Percentiles rank a stretch among this genome's conserved stretches.
These are phyloP conservation scores for Cladophialophora psammophila DNA, from an alignment of 2,329 filamentous ascomycete species.

Conservation along the genomic window DNA sequence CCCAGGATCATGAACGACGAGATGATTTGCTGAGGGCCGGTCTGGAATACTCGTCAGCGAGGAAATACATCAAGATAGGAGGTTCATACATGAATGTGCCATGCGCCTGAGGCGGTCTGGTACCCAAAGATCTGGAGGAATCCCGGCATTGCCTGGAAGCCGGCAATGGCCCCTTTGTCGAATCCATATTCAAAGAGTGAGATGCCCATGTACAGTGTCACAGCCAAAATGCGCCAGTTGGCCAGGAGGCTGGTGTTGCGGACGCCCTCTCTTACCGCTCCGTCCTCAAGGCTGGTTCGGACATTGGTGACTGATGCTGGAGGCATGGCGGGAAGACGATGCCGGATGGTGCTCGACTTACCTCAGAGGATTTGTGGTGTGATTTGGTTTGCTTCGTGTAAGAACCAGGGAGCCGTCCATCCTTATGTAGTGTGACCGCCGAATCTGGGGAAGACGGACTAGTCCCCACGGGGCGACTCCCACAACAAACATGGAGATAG, in stretches of 20 bases:
- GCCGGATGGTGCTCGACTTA: background rate
- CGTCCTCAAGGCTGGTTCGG: background rate
- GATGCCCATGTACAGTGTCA: background rate
- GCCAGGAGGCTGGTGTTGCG: background rate
- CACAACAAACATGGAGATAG: background rate
- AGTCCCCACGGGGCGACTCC: background rate
- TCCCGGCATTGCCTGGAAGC: constrained; percentile 41
- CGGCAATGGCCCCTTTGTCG: constrained; percentile 42
- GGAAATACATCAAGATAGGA: constrained; percentile 17
- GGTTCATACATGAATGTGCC: constrained; percentile 39
- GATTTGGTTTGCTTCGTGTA: background rate
- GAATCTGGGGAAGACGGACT: background rate
- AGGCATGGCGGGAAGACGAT: background rate
- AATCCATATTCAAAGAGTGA: constrained; percentile 62
- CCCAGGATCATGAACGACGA: constrained; percentile 55
- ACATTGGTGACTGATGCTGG: background rate
- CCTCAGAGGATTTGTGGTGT: background rate
- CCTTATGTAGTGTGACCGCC: background rate
- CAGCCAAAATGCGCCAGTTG: background rate
- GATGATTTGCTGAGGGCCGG: background rate
- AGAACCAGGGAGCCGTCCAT: background rate
- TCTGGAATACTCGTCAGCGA: background rate
- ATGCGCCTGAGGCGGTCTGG: background rate
- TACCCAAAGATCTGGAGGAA: constrained; percentile 57
- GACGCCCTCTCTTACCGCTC: background rate